Evolutionary conservation across 208 protist species (phyloP), one percentile per base, ranked within the genome.

Genomic region (Wallacemonas sp.): DNA sequence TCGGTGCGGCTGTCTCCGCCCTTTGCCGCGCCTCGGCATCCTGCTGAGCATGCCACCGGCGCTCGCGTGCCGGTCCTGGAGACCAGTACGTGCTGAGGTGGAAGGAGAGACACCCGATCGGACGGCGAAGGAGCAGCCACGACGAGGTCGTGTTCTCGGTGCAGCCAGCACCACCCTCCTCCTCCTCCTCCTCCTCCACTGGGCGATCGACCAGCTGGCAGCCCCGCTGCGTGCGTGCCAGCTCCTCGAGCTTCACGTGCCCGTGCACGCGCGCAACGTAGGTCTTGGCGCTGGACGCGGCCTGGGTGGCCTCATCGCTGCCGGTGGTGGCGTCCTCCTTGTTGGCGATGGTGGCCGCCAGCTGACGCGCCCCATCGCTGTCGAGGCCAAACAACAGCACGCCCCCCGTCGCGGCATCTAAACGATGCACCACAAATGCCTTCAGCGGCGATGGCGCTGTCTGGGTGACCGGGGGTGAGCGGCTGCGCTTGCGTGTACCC

Each of bases 391-490:
- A 96, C 8, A 94, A 41, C 1, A 96, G 74, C 12, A 97, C 85
- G 31, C 93, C 93, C 65, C 89, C 95, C 25, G 93, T 97, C 4
- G 81, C 81, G 0, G 77, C 84, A 57, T 97, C 93, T 2, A 97
- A 76, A 0, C 93, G 82, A 59, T 97, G 93, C 42, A 95, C 89
- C 0, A 93, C 90, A 57, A 81, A 84, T 1, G 74, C 52, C 46
- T 81, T 79, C 31, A 87, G 14, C 8, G 44, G 18, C 26, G 18
- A 42, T 25, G 14, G 20, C n/a, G n/a, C 46, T 39, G 7, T 44
- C 32, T n/a, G 1, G 25, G 45, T 63, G 32, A 5, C 29, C 16
- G 12, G 31, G 25, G 25, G n/a, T 29, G 67, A 44, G 16, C 11
- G 22, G 29, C 10, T 29, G 20, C 23, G 39, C 33, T 32, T 26